Conservation (phyloP, 2,329 filamentous ascomycete species). For the Berkeleyomyces rouxiae region DNA sequence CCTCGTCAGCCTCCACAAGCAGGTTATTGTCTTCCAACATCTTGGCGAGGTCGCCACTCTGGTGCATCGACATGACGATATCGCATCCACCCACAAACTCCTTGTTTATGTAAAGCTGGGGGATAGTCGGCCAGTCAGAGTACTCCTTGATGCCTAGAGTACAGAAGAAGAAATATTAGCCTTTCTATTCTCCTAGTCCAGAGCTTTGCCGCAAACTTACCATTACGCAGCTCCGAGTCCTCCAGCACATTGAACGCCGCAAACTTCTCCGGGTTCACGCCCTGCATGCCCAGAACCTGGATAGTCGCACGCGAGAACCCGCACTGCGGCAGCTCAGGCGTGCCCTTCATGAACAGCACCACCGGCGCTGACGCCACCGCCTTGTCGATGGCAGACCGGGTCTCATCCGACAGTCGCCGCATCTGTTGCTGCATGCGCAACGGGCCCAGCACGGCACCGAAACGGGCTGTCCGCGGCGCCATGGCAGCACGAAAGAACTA, state of each 20-base stretch:
- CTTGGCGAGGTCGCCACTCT: slow-evolving; percentile 84
- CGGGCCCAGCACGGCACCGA: not conserved
- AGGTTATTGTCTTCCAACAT: slow-evolving; percentile 83
- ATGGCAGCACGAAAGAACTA: not conserved
- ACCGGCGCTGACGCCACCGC: slow-evolving; percentile 78
- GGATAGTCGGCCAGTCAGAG: slow-evolving; percentile 97
- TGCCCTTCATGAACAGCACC: slow-evolving; percentile 97
- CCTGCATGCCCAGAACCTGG: slow-evolving; percentile 86
- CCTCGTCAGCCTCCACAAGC: slow-evolving; percentile 38
- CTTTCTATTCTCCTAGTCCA: slow-evolving; percentile 45
- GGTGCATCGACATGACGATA: slow-evolving; percentile 92
- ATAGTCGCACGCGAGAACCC: slow-evolving; percentile 91
- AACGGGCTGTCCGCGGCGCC: not conserved
- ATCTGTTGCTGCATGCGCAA: not conserved
- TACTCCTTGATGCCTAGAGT: slow-evolving; percentile 86
- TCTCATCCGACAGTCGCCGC: slow-evolving; percentile 52
- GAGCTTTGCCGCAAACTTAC: slow-evolving; percentile 51
- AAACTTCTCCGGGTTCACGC: slow-evolving; percentile 89
- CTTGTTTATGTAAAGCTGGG: slow-evolving; percentile 86
- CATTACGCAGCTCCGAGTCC: slow-evolving; percentile 68
- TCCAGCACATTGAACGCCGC: slow-evolving; percentile 97
- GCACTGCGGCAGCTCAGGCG: slow-evolving; percentile 87
- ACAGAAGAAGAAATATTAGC: not conserved
- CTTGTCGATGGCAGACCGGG: slow-evolving; percentile 71
- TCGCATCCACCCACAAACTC: slow-evolving; percentile 98